phyloP scores from a whole-genome alignment of 306 rosid species.

The Prunus padus region DNA sequence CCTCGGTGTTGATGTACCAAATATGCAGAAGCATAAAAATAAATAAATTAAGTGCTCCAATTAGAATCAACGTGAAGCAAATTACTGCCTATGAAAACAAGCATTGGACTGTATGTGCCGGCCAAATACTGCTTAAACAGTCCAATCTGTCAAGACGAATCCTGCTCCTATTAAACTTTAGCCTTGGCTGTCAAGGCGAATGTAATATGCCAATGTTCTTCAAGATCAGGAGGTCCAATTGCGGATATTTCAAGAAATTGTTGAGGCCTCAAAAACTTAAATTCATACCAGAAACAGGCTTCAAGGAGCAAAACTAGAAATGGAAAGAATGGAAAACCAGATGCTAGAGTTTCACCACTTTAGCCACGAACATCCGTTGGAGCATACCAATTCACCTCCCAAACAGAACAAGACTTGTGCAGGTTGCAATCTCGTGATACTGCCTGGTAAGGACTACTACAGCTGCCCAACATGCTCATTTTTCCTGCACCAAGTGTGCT shows the following conservation, averaged over 20 bases:
- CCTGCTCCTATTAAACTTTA: neutral
- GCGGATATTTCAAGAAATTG: conserved; percentile 9
- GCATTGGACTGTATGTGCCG: conserved; percentile 3
- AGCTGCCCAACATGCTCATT: conserved; percentile 45
- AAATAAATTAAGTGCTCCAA: neutral
- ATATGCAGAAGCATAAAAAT: neutral
- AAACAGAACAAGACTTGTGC: conserved; percentile 31
- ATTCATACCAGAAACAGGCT: neutral
- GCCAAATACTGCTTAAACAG: neutral
- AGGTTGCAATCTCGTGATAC: conserved; percentile 45
- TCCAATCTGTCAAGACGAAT: neutral
- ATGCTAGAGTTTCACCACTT: conserved; percentile 46
- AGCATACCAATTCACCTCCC: conserved; percentile 23
- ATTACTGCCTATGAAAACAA: neutral
- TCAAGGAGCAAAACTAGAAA: conserved; percentile 1
- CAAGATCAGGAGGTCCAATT: neutral
- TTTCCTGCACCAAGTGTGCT: conserved; percentile 46
- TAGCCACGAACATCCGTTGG: conserved; percentile 58
- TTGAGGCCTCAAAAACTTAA: neutral
- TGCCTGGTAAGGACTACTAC: conserved; percentile 30
- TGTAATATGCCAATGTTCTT: neutral
- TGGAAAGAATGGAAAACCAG: conserved; percentile 26
- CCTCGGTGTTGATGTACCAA: neutral
- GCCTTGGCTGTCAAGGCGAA: neutral
- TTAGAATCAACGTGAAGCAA: neutral